Evolutionary conservation across 1,284 basidiomycete species (phyloP).

Genomic region (Melampsora abietis-canadensis): DNA sequence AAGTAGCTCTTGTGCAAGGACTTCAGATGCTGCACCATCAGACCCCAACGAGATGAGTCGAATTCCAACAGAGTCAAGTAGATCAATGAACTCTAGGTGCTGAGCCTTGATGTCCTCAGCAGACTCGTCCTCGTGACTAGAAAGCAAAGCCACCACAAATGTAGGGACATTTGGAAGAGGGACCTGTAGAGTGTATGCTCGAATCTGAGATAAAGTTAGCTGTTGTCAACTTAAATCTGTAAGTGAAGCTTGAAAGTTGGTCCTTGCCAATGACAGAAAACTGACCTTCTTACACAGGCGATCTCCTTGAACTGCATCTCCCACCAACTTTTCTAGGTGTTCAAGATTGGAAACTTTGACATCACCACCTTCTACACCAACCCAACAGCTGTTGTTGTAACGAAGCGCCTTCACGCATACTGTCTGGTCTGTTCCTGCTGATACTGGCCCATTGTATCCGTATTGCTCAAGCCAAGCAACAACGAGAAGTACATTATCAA

Average conservation of each 20-base stretch:
- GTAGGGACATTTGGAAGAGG: neutral
- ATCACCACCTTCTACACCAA: slow-evolving; percentile 11
- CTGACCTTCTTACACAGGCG: neutral
- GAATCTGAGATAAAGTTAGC: neutral
- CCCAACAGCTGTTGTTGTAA: neutral
- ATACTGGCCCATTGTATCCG: neutral
- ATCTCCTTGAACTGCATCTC: neutral
- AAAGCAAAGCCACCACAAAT: neutral
- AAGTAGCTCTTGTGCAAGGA: neutral
- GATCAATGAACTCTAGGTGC: neutral
- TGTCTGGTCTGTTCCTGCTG: neutral
- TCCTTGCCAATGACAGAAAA: too few species aligned
- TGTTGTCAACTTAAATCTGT: neutral
- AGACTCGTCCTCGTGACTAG: slow-evolving; percentile 4
- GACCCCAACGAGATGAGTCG: neutral
- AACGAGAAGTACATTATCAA: neutral
- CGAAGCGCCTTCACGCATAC: neutral
- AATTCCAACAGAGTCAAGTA: neutral
- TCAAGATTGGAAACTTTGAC: neutral
- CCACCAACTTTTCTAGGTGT: neutral
- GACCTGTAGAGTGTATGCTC: slow-evolving; percentile 9
- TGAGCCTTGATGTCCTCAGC: neutral
- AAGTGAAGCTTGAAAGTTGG: too few species aligned
- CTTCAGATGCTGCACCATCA: slow-evolving; percentile 8
- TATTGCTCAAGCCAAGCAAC: neutral